Evolutionary conservation across 129 eudicot genomes (phyloP).

Genomic region (Chrysanthemum seticuspe): DNA sequence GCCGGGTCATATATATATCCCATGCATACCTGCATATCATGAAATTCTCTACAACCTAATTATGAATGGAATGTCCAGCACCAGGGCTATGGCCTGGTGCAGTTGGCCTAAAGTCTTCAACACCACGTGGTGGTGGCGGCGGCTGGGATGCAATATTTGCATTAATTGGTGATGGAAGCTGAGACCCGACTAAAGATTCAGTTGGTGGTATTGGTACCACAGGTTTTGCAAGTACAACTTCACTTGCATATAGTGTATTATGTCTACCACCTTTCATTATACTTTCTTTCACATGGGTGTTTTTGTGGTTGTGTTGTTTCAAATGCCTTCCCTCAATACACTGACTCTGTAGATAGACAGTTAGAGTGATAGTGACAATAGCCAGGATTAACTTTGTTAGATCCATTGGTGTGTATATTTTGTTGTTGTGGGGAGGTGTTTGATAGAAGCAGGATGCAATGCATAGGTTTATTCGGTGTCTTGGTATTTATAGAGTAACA

Average conservation of each 20-base stretch:
- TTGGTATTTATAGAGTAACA: conserved; percentile 52
- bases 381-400: conserved; percentile 32
- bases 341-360: conserved; percentile 40
- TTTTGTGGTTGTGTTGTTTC: conserved; percentile 21
- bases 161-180: neutral
- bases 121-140: conserved; percentile 44
- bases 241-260: conserved; percentile 26
- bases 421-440: conserved; percentile 16
- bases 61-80: conserved; percentile 56
- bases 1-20: no score
- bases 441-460: conserved; percentile 29
- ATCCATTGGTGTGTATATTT: conserved; percentile 34
- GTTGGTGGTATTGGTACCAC: conserved; percentile 33
- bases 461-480: conserved; percentile 24
- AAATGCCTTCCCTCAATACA: conserved; percentile 47
- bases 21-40: conserved; percentile 6
- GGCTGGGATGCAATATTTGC: conserved; percentile 2
- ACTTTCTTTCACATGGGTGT: conserved; percentile 9
- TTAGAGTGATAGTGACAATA: conserved; percentile 32
- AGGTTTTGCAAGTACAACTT: conserved; percentile 28
- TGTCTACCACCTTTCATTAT: conserved; percentile 1
- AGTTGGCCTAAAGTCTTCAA: conserved; percentile 59
- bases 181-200: conserved; percentile 25
- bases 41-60: conserved; percentile 27
- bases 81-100: conserved; percentile 83